These are phyloP conservation scores for Colletotrichum viniferum DNA, from an alignment of 2,329 filamentous ascomycete genomes.

Conservation along the genomic window DNA sequence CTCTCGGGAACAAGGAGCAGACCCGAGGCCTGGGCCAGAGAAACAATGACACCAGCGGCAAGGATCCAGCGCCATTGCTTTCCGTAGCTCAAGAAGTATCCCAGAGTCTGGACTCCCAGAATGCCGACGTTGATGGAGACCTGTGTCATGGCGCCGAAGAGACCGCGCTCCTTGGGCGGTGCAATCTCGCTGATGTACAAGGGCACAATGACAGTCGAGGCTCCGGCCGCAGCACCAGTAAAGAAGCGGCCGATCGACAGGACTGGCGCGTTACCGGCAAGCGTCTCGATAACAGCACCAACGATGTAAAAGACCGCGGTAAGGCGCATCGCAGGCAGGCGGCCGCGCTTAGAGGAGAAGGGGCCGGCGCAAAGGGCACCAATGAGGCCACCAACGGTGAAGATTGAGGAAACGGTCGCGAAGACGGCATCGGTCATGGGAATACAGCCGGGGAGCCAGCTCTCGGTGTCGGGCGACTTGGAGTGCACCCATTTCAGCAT, in stretches of 20 bases:
- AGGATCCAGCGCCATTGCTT: conserved; percentile 85
- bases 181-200: conserved; percentile 94
- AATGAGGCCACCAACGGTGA: conserved; percentile 85
- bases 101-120: conserved; percentile 79
- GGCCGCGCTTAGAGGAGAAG: conserved; percentile 76
- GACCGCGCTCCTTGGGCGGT: conserved; percentile 73
- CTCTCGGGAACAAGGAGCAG: conserved; percentile 85
- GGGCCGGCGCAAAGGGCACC: conserved; percentile 84
- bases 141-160: conserved; percentile 87
- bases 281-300: conserved; percentile 77
- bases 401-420: conserved; percentile 86
- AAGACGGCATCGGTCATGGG: conserved; percentile 84
- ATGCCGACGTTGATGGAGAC: conserved; percentile 95
- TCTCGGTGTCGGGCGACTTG: conserved; percentile 25
- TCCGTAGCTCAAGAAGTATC: conserved; percentile 84
- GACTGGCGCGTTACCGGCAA: conserved; percentile 69
- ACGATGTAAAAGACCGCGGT: conserved; percentile 77
- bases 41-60: conserved; percentile 72
- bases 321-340: conserved; percentile 76
- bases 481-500: conserved; percentile 32
- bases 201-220: conserved; percentile 89
- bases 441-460: conserved; percentile 75
- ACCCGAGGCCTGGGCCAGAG: conserved; percentile 68
- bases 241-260: conserved; percentile 79
- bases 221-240: conserved; percentile 84